Evolutionary conservation across 768 basidiomycete genomes (phyloP).

Genomic region (Tephrocybe rancida): DNA sequence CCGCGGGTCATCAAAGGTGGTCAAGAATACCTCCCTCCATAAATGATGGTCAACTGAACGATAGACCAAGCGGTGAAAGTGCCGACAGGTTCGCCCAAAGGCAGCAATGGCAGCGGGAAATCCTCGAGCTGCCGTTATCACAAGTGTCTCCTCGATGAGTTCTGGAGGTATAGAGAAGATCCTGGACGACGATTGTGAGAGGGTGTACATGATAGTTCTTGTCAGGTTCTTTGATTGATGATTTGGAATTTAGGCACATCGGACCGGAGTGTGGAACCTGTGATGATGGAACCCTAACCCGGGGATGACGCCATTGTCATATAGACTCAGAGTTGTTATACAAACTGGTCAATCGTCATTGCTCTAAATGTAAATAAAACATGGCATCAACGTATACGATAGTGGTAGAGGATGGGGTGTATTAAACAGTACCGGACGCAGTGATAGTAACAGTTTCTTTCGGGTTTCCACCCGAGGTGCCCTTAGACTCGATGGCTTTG

Average conservation of each 20-base stretch:
- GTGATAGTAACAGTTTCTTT: constrained; percentile 57
- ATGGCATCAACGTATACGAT: background rate
- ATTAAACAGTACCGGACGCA: constrained; percentile 50
- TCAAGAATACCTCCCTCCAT: constrained; percentile 52
- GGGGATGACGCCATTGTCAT: background rate
- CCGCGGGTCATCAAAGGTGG: constrained; percentile 53
- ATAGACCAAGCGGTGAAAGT: constrained; percentile 18
- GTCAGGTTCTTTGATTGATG: background rate
- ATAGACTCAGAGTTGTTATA: too few relatives aligned
- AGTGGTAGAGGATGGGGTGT: background rate
- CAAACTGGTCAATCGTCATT: too few relatives aligned
- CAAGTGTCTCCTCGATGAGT: constrained; percentile 19
- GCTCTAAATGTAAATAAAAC: too few relatives aligned
- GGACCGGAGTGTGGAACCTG: constrained; percentile 3
- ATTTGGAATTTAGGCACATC: background rate
- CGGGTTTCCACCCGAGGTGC: constrained; percentile 38
- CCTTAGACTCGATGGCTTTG: constrained; percentile 54
- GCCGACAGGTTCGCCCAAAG: constrained; percentile 16
- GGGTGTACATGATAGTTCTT: constrained; percentile 7
- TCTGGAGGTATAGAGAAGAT: constrained; percentile 20
- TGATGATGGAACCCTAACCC: constrained; percentile 11
- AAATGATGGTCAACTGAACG: constrained; percentile 24
- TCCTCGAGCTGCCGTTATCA: constrained; percentile 13
- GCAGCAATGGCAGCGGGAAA: constrained; percentile 18
- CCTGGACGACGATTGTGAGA: constrained; percentile 5